Base-by-base conservation (phyloP, 2,329 filamentous ascomycete genomes). In the Pseudogymnoascus verrucosus region DNA sequence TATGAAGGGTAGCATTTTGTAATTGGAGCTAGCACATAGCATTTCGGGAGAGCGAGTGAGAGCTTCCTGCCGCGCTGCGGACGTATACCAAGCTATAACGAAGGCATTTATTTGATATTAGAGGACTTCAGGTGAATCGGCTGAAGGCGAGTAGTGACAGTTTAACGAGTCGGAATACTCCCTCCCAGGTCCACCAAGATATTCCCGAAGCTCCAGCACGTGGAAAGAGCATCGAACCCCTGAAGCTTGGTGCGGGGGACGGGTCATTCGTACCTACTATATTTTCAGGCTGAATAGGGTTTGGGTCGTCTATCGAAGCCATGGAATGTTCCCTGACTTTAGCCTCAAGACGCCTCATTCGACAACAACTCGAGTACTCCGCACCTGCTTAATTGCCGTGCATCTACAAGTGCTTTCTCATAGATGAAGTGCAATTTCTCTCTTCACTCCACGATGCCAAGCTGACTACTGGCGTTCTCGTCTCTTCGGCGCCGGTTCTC, bases 251-350 rank as follows among this genome's bases (percentile, higher is more conserved):
- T 5, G 51, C 16, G 51, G 51, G 51, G 51, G 16, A 36, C 51
- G 51, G 51, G 51, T 14, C 16, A 36, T 2, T 57, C 51, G 51
- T 36, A 36, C 51, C 11, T 57, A 36, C 51, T 57, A 19, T 57
- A 57, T 57, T 57, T 57, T 57, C 51, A 57, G 51, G 51, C 51
- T 57, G 51, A 57, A 57, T 57, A 34, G 51, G n/a, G 51, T 11
- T 34, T n/a, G 16, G 16, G 10, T 5, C 28, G n/a, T 16, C 51
- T 31, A 57, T 57, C n/a, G 51, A 57, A 57, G 51, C 51, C 28
- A 57, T 57, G 51, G 51, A 57, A 57, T 57, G 16, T 57, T 57
- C 51, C 28, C 3, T 57, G 51, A 57, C 51, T 57, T 57, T 57
- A 57, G 51, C 51, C 51, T 57, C 51, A 57, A 57, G n/a, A 36